Evolutionary conservation across 202 grass and related monocot genomes (phyloP), one percentile per base, ranked within the genome.

Genomic region (Elaeis oleifera): DNA sequence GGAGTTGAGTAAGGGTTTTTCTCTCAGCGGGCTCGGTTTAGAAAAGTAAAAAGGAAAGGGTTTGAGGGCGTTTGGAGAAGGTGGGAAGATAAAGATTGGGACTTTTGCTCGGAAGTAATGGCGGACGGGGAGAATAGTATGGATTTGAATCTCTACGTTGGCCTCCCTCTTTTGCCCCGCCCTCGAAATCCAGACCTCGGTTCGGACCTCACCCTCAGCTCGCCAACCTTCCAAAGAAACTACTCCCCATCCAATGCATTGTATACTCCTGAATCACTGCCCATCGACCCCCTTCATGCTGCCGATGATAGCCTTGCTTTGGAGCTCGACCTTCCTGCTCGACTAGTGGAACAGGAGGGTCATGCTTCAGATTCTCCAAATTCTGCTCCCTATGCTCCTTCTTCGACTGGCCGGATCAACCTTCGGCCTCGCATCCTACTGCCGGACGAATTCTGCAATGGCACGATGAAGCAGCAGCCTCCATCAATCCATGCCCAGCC

Each of bases 91-190:
- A 39, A 20, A 20, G 4, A 7, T 7, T 44, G 9, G 36, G 36
- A 13, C 0, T 44, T 44, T 22, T 56, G 7, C 16, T 7, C 6
- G 21, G 20, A 8, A 22, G 18, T 20, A 20, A 20, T 56, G 18
- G 53, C 21, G 18, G 18, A 21, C 18, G 21, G 23, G 2, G 68
- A 70, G 51, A 63, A 66, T 53, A 69, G 62, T 19, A 79, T 79
- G 69, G 92, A 97, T 76, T 76, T 83, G 69, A 91, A 76, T 76
- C 68, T 87, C 39, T 90, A 84, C 50, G 54, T 75, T 16, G 72
- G 68, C 44, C 83, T 87, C 36, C 71, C 77, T 73, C 71, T 78
- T 6, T 71, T 87, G 78, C 78, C 65, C 19, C 78, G 51, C 28
- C 65, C 67, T 54, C 81, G 50, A 28, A 71, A 68, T 20, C 68